Evolutionary conservation across 352 stramenopile species (phyloP), one percentile per base, ranked within the genome.

Genomic region (Phytophthora hybrid): DNA sequence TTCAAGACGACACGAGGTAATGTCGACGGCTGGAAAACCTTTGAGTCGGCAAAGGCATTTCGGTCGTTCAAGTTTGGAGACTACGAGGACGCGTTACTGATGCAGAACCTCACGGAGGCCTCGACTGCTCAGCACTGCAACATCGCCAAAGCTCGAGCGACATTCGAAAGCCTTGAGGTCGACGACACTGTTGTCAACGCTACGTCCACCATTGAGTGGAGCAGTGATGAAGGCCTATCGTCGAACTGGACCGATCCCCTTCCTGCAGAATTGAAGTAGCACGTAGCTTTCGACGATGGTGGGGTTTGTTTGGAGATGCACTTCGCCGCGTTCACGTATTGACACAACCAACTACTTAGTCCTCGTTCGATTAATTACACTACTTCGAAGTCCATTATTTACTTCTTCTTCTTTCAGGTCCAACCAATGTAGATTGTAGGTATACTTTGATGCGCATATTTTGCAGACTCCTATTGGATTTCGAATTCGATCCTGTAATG

Each of bases 191-290:
- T 49, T 31, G 47, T 4, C 18, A 54, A 29, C 19, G 19, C n/a
- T 31, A 29, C 47, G 37, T 44, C 11, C 44, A 52, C 16, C 0
- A 52, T 21, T 9, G 54, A 46, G 54, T 60, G 31, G 31, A 23
- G 29, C 54, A 46, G 9, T n/a, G 31, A n/a, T n/a, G 54, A 19
- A 46, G 14, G 18, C 6, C 29, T 29, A 14, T 54, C 55, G 31
- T 21, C 32, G 39, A 61, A 49, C 31, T 61, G 55, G 55, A 61
- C 55, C 3, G 32, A 61, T n/a, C 31, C 37, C 32, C 32, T 34
- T 39, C 31, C 29, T 46, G 31, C 5, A 41, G n/a, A n/a, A 59
- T 21, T 0, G 26, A 7, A 59, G 18, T 14, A 49, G 41, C 14
- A 1, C 11, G 11, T 44, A 44, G 37, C 10, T 14, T 44, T 14